Conservation (phyloP, 805 yeast species). For the Cyberlindnera samutprakarnensis region DNA sequence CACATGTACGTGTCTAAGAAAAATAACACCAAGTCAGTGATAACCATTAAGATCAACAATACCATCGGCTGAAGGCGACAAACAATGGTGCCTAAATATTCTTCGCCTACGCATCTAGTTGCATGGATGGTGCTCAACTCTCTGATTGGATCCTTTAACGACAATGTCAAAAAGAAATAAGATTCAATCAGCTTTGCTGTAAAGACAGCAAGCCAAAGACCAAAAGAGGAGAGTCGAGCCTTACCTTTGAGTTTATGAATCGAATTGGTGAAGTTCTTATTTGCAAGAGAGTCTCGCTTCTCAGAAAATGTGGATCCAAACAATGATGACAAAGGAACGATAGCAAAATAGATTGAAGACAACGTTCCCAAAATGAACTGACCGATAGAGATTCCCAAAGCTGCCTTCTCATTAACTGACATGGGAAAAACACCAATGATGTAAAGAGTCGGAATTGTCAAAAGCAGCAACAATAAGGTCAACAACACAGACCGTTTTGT, state of each 20-base stretch:
- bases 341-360: slow-evolving; percentile 48
- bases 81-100: slow-evolving; percentile 39
- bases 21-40: slow-evolving; percentile 62
- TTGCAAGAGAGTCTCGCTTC: slow-evolving; percentile 33
- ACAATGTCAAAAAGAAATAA: slow-evolving; percentile 66
- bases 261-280: slow-evolving; percentile 51
- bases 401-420: slow-evolving; percentile 25
- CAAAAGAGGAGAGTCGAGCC: slow-evolving; percentile 53
- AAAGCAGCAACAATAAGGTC: slow-evolving; percentile 33
- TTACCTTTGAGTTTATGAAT: slow-evolving; percentile 46
- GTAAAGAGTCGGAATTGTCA: slow-evolving; percentile 44
- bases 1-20: slow-evolving; percentile 79
- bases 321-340: slow-evolving; percentile 53
- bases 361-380: slow-evolving; percentile 51
- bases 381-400: slow-evolving; percentile 38
- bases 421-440: slow-evolving; percentile 35
- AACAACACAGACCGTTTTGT: slow-evolving; percentile 38
- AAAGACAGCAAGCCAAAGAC: slow-evolving; percentile 64
- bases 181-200: slow-evolving; percentile 67
- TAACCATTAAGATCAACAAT: slow-evolving; percentile 42
- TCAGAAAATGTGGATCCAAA: slow-evolving; percentile 35
- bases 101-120: slow-evolving; percentile 56
- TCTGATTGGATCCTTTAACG: slow-evolving; percentile 66
- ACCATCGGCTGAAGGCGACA: slow-evolving; percentile 54
- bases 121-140: slow-evolving; percentile 53